Base-by-base conservation (phyloP, 305 asterid species). In the Fraxinus dipetala region DNA sequence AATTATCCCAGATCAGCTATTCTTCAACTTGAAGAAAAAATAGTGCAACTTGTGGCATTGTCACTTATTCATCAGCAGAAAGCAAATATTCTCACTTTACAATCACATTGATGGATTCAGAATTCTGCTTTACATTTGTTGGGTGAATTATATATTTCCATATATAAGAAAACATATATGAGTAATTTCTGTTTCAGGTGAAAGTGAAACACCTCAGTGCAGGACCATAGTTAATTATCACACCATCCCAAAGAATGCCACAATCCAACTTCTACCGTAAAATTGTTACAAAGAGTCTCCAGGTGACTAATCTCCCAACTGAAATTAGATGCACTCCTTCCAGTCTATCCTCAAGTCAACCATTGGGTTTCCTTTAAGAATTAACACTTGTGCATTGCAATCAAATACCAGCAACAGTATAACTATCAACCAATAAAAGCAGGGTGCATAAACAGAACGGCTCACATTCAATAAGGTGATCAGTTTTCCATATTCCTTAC, bases 401-500 rank as follows among this genome's bases (percentile, higher is more conserved):
- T 56, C 16, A 76, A 72, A 61, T 6, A 67, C 45, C 38, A 24
- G 45, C 22, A 36, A 16, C 61, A 34, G 31, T 51, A 35, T 82
- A 54, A 78, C 9, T 26, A 75, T 45, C 78, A 48, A 78, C 72
- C 45, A 77, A 72, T 38, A 63, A 32, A 86, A 63, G 32, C 16
- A 14, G 69, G 11, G 73, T 18, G 80, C 35, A 51, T 28, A 79
- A 83, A 78, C 18, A 77, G 81, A 54, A 24, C 34, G 78, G 79
- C 97, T 88, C 86, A 96, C 99, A 81, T 93, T 93, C 88, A 96
- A 89, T 86, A 96, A 88, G 84, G 94, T 89, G 72, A 96, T 89
- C 31, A 96, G 90, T 89, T 91, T 96, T 40, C 98, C 98, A 88
- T 92, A 94, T 81, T 94, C 98, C 90, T 93, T 96, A 38, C 98